Evolutionary conservation across 495 filamentous ascomycete genomes (phyloP), one percentile per base, ranked within the genome.

Genomic region (Penicillium egyptiacum): DNA sequence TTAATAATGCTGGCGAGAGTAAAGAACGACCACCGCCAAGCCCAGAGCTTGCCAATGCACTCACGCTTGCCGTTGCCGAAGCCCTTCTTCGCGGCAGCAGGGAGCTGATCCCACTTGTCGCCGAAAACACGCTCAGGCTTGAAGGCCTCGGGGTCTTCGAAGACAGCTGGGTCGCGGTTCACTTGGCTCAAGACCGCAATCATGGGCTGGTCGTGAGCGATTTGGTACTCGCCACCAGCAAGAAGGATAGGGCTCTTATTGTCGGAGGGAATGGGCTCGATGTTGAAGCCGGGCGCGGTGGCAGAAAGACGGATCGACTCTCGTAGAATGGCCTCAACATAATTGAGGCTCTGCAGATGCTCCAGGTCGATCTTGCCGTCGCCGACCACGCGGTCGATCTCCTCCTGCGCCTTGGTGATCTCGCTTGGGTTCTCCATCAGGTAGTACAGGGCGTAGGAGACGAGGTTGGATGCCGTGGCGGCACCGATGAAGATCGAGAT

Each of bases 11-110:
- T 70, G 22, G 73, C 70, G 10, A 80, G 53, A 0, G 70, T 70
- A 44, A 73, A 65, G 58, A 79, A 57, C 26, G 70, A 72, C 79
- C 79, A 81, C 61, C 87, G 80, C 83, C 80, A 85, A 4, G 87
- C 87, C 75, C 84, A 88, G 57, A 81, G 66, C 60, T 79, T 81
- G 5, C 87, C 88, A 44, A 86, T 81, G 56, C 88, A 90, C 59
- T 79, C 78, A 37, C 88, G 68, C 75, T 85, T 85, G 19, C 88
- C 88, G 56, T 88, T 89, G 2, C 88, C 88, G 53, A 88, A 90
- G 37, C 75, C 76, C 60, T 86, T 88, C 81, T 85, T 88, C 8
- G 82, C 83, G 0, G 75, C 81, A 5, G 68, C 57, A 0, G 86
- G 86, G 40, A 89, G 65, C 22, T 65, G 69, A 10, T 85, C 81